A percentile compares a stretch with the other conserved stretches of the same genome.
Evolutionary conservation across 352 stramenopile genomes (phyloP).

Genomic region (Pythium utonaiense): DNA sequence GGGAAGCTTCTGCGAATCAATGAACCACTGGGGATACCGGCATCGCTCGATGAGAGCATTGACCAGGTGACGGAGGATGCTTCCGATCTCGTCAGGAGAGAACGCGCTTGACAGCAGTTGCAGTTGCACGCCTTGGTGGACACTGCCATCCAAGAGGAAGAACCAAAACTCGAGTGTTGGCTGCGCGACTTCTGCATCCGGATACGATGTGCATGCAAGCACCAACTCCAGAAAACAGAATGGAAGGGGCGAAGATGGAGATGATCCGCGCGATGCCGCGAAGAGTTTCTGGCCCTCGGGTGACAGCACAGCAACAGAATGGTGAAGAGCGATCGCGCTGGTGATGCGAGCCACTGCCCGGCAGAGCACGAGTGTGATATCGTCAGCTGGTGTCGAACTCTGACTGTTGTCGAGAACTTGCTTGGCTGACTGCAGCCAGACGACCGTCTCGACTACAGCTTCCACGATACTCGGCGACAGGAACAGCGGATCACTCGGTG

Average conservation of each 20-base stretch:
- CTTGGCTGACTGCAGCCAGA: constrained; percentile 21
- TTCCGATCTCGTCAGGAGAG: constrained; percentile 34
- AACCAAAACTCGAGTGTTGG: constrained; percentile 87
- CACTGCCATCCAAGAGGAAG: constrained; percentile 74
- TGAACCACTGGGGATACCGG: constrained; percentile 54
- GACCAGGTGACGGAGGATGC: constrained; percentile 58
- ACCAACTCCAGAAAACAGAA: constrained; percentile 55
- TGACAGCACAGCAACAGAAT: constrained; percentile 19
- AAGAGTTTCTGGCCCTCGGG: constrained; percentile 11
- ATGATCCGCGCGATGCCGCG: background rate
- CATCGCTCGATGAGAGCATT: constrained; percentile 63
- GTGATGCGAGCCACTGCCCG: constrained; percentile 17
- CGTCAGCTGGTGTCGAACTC: background rate
- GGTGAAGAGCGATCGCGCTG: constrained; percentile 22
- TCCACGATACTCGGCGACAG: constrained; percentile 13
- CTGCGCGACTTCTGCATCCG: constrained; percentile 50
- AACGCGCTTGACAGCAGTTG: constrained; percentile 32
- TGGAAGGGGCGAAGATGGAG: background rate
- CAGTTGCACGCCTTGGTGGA: constrained; percentile 40
- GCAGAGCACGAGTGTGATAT: constrained; percentile 1
- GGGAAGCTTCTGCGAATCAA: constrained; percentile 46
- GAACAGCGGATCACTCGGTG: constrained; percentile 9
- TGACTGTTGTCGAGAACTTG: constrained; percentile 3
- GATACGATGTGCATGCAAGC: constrained; percentile 54
- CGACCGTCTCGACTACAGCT: constrained; percentile 29